Conservation (phyloP, 1,284 basidiomycete genomes). For the Leccinum fallax region DNA sequence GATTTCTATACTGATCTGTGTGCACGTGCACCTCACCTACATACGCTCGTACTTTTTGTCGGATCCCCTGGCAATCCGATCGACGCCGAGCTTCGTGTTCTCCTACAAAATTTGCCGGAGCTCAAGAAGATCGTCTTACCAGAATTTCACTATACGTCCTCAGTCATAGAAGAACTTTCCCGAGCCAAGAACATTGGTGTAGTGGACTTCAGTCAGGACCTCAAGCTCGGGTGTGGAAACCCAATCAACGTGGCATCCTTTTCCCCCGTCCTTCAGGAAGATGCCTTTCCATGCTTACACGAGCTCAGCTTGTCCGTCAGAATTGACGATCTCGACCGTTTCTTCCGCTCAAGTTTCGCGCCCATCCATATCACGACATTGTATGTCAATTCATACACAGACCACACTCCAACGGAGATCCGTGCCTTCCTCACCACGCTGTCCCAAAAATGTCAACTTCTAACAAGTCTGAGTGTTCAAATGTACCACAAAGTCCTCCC, state of each 20-base stretch:
- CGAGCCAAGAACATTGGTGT: slow-evolving; percentile 44
- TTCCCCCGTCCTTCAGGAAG: slow-evolving; percentile 44
- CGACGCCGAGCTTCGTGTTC: slow-evolving; percentile 38
- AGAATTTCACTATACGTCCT: slow-evolving; percentile 49
- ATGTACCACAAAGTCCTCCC: slow-evolving; percentile 30
- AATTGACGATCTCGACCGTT: slow-evolving; percentile 46
- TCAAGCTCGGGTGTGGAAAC: slow-evolving; percentile 45
- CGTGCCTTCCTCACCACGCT: slow-evolving; percentile 46
- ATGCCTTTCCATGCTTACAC: slow-evolving; percentile 55
- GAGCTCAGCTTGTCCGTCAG: slow-evolving; percentile 52
- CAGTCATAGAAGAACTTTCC: slow-evolving; percentile 49
- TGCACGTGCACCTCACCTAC: slow-evolving; percentile 54
- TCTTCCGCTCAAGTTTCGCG: slow-evolving; percentile 47
- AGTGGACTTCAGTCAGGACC: slow-evolving; percentile 52
- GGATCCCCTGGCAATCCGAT: slow-evolving; percentile 39
- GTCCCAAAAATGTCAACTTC: slow-evolving; percentile 47
- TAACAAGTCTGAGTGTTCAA: slow-evolving; percentile 46
- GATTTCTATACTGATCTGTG: slow-evolving; percentile 53
- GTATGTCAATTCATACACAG: slow-evolving; percentile 49
- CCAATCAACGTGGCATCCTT: slow-evolving; percentile 46
- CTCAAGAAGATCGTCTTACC: slow-evolving; percentile 55
- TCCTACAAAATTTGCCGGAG: slow-evolving; percentile 45
- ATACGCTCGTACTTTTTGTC: slow-evolving; percentile 46
- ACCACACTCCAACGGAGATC: slow-evolving; percentile 45
- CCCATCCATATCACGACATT: slow-evolving; percentile 52